Percentiles rank a stretch among this genome's conserved stretches.
Conservation (phyloP, 768 basidiomycete species). For the Lentinula raphanica region DNA sequence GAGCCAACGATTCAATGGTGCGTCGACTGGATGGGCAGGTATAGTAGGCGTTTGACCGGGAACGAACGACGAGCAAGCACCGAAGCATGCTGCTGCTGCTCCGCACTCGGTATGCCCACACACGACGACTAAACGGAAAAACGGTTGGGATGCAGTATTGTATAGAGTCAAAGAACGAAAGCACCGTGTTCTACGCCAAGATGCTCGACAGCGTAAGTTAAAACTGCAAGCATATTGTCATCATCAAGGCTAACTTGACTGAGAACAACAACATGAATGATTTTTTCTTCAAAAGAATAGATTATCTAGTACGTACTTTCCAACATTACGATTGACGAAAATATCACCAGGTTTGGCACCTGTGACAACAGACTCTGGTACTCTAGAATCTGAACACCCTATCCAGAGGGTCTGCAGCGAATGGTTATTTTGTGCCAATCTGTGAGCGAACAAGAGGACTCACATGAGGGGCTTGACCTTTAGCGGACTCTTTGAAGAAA, state of each 20-base stretch:
- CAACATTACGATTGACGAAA: slow-evolving; percentile 84
- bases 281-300: not conserved
- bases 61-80: slow-evolving; percentile 25
- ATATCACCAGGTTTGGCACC: slow-evolving; percentile 70
- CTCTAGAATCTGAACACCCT: slow-evolving; percentile 80
- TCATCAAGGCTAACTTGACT: slow-evolving; percentile 76
- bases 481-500: slow-evolving; percentile 57
- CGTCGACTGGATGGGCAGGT: slow-evolving; percentile 28
- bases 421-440: no score
- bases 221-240: slow-evolving; percentile 62
- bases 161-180: slow-evolving; percentile 26
- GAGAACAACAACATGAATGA: slow-evolving; percentile 3
- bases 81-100: slow-evolving; percentile 57
- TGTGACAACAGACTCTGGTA: slow-evolving; percentile 73
- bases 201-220: slow-evolving; percentile 66
- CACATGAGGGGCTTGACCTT: slow-evolving; percentile 68
- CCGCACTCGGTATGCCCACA: slow-evolving; percentile 85
- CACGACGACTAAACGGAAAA: slow-evolving; percentile 53
- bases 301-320: slow-evolving; percentile 57
- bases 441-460: slow-evolving; percentile 11
- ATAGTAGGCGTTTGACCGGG: slow-evolving; percentile 28
- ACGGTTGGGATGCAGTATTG: slow-evolving; percentile 27
- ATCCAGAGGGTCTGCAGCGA: slow-evolving; percentile 63
- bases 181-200: slow-evolving; percentile 76
- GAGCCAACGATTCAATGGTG: slow-evolving; percentile 67